Base-by-base conservation (phyloP, 1,284 basidiomycete species). In the Trichosporon ovoides region DNA sequence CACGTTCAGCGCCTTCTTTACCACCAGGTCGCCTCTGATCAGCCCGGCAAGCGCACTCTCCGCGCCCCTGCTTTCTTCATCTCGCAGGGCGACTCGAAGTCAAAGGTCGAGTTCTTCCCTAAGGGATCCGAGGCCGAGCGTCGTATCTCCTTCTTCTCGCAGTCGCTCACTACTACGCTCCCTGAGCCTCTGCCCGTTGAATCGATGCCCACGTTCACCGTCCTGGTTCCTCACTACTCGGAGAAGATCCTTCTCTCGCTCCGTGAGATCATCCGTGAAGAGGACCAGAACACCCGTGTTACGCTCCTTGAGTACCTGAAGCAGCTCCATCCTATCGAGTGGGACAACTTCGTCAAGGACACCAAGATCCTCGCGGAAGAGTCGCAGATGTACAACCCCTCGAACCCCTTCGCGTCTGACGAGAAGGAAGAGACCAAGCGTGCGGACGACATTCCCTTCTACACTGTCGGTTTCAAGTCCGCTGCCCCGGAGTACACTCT, bases 321-420 rank as follows among this genome's bases (percentile, higher is more conserved):
- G 80, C 95, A 98, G 78, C 85, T 98, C 50, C 95, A 98, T 75
- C 90, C 93, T 4, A 83, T 98, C 69, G 95, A 98, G 76, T 98
- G 95, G 95, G 92, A 97, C 80, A 98, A 98, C 78, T 98, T 98
- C 67, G 95, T 98, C 71, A 94, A 94, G 81, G 95, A 98, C 76
- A 98, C 96, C 75, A 98, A 96, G 83, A 98, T 98, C 66, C 83
- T 98, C 53, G 95, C 95, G 1, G 94, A 98, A 77, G 95, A 98
- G 77, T 89, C 91, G 12, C 86, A 87, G 38, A 86, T 89, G 80
- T 91, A 87, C 75, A 88, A 87, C 62, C 73, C 68, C 33, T 80
- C 83, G 56, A 86, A 84, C 70, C 89, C 91, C 1, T 85, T 85
- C 60, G 80, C 81, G 78, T 62, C 66, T 16, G 91, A 95, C 76